These are phyloP conservation scores for Cyberlindnera saturnus DNA, from an alignment of 805 yeast genomes.

Conservation along the genomic window DNA sequence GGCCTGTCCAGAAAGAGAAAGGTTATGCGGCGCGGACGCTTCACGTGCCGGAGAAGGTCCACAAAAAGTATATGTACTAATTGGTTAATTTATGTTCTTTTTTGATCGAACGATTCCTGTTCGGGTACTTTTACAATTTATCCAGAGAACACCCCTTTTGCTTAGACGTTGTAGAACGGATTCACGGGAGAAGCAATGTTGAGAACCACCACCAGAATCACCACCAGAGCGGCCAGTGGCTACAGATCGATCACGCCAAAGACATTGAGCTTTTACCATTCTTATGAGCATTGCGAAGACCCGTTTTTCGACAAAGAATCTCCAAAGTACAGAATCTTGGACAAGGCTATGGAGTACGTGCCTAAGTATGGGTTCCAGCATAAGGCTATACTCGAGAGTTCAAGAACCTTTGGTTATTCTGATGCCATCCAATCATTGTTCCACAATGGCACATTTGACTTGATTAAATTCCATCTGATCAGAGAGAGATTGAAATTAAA, in stretches of 20 bases:
- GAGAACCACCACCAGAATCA: background rate
- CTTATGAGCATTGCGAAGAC: conserved; percentile 22
- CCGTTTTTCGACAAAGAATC: conserved; percentile 19
- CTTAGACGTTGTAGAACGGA: too few relatives aligned
- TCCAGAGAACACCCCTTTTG: too few relatives aligned
- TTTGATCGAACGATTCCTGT: too few relatives aligned
- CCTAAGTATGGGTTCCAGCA: conserved; percentile 49
- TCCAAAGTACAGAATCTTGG: conserved; percentile 37
- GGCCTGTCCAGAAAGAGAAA: background rate
- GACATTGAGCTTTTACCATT: conserved; percentile 22
- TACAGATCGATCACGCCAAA: background rate
- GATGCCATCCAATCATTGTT: conserved; percentile 44
- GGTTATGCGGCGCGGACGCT: background rate
- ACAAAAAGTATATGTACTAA: background rate
- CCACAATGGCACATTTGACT: conserved; percentile 40
- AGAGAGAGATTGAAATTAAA: conserved; percentile 41
- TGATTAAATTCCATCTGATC: conserved; percentile 51
- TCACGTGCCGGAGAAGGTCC: background rate
- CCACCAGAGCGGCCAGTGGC: background rate
- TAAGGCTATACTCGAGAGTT: conserved; percentile 42
- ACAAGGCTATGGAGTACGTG: conserved; percentile 33
- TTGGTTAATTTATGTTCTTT: background rate
- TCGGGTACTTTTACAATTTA: too few relatives aligned
- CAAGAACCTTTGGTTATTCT: conserved; percentile 41
- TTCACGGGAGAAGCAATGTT: background rate